Base-by-base conservation (phyloP, 2,329 filamentous ascomycete genomes). In the Penicillium concentricum region DNA sequence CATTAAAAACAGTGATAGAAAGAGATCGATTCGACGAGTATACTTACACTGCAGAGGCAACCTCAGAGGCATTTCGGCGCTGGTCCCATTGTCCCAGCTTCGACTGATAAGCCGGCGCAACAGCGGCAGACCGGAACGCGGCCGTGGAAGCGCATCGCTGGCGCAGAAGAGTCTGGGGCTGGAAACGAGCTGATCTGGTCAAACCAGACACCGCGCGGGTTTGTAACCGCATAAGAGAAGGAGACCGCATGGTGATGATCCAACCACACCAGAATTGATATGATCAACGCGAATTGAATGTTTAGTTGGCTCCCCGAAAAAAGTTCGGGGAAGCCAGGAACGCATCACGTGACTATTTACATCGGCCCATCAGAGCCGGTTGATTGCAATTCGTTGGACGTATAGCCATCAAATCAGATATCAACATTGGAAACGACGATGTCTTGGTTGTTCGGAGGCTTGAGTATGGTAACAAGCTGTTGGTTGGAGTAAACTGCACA, bases 31-130 rank as follows among this genome's bases (percentile, higher is more conserved):
- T 24, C 8, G 51, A 24, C 4, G 16, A 49, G 2, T 46, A 42
- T 24, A 61, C 77, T 69, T 67, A 80, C 76, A 79, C 76, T 34
- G 75, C 76, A 58, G 76, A 72, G 7, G 78, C 76, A 44, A 74
- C 70, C 35, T 74, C 69, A 52, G 77, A 77, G 26, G 74, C 71
- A 68, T 76, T 72, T 54, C 78, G 70, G 54, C 72, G 71, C 62
- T 78, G 77, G 55, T 75, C 69, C 72, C 74, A 78, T 67, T 71
- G 69, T 61, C 68, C 74, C 57, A 78, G 53, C 42, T 72, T 59
- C 51, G 72, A 71, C 67, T 70, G 73, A 64, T 70, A 71, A 59
- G 68, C 61, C 61, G 68, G 69, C 58, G 62, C 62, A 58, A 69
- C 64, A 48, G 63, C 66, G 61, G 69, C 64, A 51, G 68, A 65